Base-by-base conservation (phyloP, 495 filamentous ascomycete genomes). In the Neurospora tetrasperma region DNA sequence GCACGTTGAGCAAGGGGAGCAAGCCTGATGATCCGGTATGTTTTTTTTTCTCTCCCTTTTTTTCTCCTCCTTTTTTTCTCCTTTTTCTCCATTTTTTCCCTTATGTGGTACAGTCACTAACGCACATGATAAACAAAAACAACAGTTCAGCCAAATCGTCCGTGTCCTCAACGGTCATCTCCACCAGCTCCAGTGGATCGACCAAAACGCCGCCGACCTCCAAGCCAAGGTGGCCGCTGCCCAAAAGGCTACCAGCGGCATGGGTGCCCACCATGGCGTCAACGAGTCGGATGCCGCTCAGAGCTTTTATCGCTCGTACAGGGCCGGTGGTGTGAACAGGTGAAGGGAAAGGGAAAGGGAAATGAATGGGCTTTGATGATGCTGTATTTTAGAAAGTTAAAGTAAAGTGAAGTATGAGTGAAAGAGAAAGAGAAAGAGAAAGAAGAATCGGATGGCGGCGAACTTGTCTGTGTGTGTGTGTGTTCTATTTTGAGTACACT, bases 151-250 rank as follows among this genome's bases (percentile, higher is more conserved):
- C 40, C 91, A 96, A 79, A 96, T 99, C 76, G 94, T 99, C 69
- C 90, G 90, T 70, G 93, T 99, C 54, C 89, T 99, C 71, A 99
- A 99, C 80, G 88, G 91, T 59, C 96, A 99, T 80, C 88, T 98
- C 46, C 86, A 88, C 18, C 91, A 95, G 78, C 86, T 99, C 69
- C 94, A 98, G 82, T 89, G 90, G 84, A 97, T 99, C 79, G 95
- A 99, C 79, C 87, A 89, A 71, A 93, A 92, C 71, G 91, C 94
- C 18, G 85, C 87, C n/a, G 89, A 90, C 14, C 86, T 98, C 27
- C 90, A 94, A 78, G 84, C 87, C 48, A 95, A 94, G 85, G 91
- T 98, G 66, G 79, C 80, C 16, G 89, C 89, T 23, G 92, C 94
- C 69, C 93, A 96, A 80, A 93, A 93, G 79, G 86, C 90, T 35